phyloP scores from a whole-genome alignment of 805 yeast species.

The Candida gorgasii region DNA sequence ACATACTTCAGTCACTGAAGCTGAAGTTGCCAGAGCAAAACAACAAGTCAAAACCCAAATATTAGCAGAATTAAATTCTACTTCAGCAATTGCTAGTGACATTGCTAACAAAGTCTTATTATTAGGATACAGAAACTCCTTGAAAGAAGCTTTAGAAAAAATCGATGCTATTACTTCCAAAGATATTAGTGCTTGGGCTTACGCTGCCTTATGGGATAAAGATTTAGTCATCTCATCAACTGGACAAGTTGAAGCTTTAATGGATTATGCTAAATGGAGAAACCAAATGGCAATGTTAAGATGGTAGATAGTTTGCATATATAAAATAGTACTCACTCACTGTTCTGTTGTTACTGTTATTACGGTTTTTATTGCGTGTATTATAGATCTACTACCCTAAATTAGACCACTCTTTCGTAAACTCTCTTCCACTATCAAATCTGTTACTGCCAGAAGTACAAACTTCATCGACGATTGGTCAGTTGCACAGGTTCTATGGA shows the following conservation, averaged over 20 bases:
- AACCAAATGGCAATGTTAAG: conserved; percentile 89
- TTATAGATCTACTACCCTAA: conserved; percentile 30
- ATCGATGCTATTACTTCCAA: conserved; percentile 64
- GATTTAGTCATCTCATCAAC: conserved; percentile 82
- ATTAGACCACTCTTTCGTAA: conserved; percentile 75
- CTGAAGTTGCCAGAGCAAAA: conserved; percentile 79
- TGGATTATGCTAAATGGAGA: conserved; percentile 85
- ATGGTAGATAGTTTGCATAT: conserved; percentile 37
- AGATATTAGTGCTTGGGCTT: conserved; percentile 73
- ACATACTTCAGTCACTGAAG: conserved; percentile 69
- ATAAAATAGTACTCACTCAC: too few species aligned
- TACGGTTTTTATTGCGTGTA: conserved; percentile 4
- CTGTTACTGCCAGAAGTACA: conserved; percentile 90
- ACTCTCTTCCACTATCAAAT: conserved; percentile 82
- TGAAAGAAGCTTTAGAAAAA: conserved; percentile 57
- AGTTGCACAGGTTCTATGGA: conserved; percentile 94
- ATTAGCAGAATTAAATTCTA: conserved; percentile 49
- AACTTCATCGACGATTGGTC: conserved; percentile 87
- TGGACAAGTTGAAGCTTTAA: conserved; percentile 82
- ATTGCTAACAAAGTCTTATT: conserved; percentile 62
- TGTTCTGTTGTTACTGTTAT: too few species aligned
- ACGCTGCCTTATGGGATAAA: conserved; percentile 73
- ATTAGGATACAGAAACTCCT: conserved; percentile 61
- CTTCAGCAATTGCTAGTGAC: conserved; percentile 53
- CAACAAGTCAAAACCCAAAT: conserved; percentile 65